These are phyloP conservation scores for Rhizopogon rudus DNA, from an alignment of 768 basidiomycete genomes.

Conservation along the genomic window DNA sequence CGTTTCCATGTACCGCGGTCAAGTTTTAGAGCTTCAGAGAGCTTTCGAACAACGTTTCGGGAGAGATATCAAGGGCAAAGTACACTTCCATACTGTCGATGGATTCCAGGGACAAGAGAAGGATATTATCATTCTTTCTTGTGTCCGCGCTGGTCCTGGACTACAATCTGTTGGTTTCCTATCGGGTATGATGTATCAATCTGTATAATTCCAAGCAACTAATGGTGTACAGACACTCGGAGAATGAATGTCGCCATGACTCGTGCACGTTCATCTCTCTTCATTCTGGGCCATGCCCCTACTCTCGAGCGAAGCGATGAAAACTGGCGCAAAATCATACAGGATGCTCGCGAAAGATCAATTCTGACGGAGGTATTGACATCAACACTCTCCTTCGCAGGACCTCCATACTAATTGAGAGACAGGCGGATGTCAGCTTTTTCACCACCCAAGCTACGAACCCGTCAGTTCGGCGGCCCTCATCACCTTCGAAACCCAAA, in stretches of 20 bases:
- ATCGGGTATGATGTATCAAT: constrained; percentile 43
- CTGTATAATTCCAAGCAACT: neutral
- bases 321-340: constrained; percentile 74
- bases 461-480: constrained; percentile 11
- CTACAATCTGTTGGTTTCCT: constrained; percentile 84
- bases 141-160: constrained; percentile 90
- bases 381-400: neutral
- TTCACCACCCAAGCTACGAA: constrained; percentile 29
- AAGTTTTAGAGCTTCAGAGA: constrained; percentile 68
- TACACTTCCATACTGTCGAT: constrained; percentile 97
- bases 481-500: constrained; percentile 18
- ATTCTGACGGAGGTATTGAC: constrained; percentile 57
- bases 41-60: constrained; percentile 74
- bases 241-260: constrained; percentile 99
- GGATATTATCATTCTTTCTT: constrained; percentile 95
- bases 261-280: constrained; percentile 91
- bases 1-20: constrained; percentile 94
- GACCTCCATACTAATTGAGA: constrained; percentile 1
- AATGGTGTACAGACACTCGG: constrained; percentile 49
- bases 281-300: constrained; percentile 85
- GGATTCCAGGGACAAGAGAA: constrained; percentile 99
- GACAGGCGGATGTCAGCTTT: constrained; percentile 30
- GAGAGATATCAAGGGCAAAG: constrained; percentile 54
- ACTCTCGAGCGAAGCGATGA: constrained; percentile 85
- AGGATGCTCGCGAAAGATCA: constrained; percentile 65